Percentiles rank a stretch among this genome's conserved stretches.
phyloP scores from a whole-genome alignment of 257 asterid genomes.

The Solanum piurae region DNA sequence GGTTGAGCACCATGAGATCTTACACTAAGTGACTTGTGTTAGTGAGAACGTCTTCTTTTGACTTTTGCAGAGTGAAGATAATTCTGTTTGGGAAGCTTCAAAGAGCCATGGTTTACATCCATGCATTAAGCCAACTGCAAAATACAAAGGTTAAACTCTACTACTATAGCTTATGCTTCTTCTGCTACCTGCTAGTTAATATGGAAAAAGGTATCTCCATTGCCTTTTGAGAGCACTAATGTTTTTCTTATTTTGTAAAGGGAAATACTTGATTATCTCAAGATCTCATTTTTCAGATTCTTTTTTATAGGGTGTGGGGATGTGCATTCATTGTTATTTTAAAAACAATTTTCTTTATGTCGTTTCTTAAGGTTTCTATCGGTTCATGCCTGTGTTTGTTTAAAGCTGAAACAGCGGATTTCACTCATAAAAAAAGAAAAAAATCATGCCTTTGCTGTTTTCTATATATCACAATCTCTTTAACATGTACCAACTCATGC shows the following conservation, averaged over 20 bases:
- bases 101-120: slow-evolving; percentile 41
- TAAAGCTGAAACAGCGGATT: not conserved
- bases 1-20: not conserved
- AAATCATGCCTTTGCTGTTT: not conserved
- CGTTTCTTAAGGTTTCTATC: not conserved
- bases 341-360: not conserved
- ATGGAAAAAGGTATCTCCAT: not conserved
- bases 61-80: slow-evolving; percentile 35
- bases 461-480: not conserved
- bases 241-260: not conserved
- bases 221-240: not conserved
- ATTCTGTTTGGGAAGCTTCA: slow-evolving; percentile 59
- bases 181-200: not conserved
- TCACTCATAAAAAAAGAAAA: not conserved
- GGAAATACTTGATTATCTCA: not conserved
- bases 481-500: not conserved
- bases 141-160: slow-evolving; percentile 46
- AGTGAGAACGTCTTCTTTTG: slow-evolving; percentile 8
- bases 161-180: not conserved
- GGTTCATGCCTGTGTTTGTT: not conserved
- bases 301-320: not conserved
- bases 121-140: slow-evolving; percentile 58
- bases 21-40: not conserved
- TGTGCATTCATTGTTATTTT: not conserved
- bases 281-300: not conserved